A percentile compares a stretch with the other conserved stretches of the same genome.
phyloP scores from a whole-genome alignment of 805 yeast species.

The Geotrichum ghanense region DNA sequence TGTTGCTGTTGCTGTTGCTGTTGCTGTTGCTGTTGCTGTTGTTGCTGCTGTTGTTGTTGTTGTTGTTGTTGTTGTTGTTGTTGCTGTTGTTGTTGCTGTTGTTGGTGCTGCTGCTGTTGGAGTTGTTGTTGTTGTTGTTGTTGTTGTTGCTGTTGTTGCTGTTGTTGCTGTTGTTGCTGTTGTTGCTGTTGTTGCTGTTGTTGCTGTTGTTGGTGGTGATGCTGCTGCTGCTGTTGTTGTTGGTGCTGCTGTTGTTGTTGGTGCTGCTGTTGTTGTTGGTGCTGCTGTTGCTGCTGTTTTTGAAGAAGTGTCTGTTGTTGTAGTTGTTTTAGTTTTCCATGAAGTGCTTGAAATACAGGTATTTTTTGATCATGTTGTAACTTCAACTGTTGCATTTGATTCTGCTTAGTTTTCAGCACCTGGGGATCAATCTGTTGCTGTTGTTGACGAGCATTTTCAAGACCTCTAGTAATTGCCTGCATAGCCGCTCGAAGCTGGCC shows the following conservation, averaged over 20 bases:
- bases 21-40: conserved; percentile 4
- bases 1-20: neutral
- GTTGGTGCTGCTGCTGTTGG: neutral
- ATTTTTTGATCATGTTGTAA: neutral
- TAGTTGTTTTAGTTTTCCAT: conserved; percentile 5
- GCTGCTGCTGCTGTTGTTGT: conserved; percentile 9
- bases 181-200: conserved; percentile 5
- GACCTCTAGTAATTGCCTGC: neutral
- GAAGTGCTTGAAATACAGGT: neutral
- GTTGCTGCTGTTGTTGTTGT: conserved; percentile 2
- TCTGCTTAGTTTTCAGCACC: neutral
- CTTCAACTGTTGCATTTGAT: neutral
- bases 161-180: neutral
- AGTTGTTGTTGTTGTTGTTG: neutral
- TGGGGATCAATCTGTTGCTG: neutral
- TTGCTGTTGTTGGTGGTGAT: conserved; percentile 10
- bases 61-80: neutral
- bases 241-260: conserved; percentile 10
- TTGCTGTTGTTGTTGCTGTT: conserved; percentile 1
- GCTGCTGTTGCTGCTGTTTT: conserved; percentile 12
- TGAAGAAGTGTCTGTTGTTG: conserved; percentile 16
- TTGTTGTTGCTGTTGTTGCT: conserved; percentile 1
- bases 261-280: conserved; percentile 11
- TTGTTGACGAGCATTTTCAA: neutral
- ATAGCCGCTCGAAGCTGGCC: neutral